Evolutionary conservation across 106 monocot genomes (phyloP).

Genomic region (Xerophyta viscosa): DNA sequence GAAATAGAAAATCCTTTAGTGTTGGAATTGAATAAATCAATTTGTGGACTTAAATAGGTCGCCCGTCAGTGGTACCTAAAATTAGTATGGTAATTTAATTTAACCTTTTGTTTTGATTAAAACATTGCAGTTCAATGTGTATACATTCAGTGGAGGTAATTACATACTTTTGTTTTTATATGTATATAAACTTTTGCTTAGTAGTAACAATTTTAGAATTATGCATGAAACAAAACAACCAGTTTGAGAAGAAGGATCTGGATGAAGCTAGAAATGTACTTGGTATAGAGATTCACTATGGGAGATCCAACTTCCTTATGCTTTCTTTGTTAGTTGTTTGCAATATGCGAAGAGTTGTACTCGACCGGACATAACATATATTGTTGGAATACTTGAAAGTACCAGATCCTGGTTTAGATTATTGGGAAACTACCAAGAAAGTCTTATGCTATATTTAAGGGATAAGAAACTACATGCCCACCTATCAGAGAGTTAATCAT

Average conservation of each 20-base stretch:
- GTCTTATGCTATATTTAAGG: background rate
- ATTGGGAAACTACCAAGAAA: background rate
- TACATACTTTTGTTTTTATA: slow-evolving; percentile 2
- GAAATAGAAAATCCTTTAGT: background rate
- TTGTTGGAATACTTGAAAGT: slow-evolving; percentile 1
- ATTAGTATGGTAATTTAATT: background rate
- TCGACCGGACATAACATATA: background rate
- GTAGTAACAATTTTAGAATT: background rate
- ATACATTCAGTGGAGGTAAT: background rate
- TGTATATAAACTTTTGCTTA: slow-evolving; percentile 2
- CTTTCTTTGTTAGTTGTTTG: background rate
- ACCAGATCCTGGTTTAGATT: background rate
- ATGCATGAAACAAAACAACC: background rate
- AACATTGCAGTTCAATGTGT: background rate
- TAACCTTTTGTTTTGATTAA: background rate
- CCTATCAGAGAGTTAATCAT: slow-evolving; percentile 1
- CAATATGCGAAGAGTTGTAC: background rate
- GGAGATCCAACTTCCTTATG: background rate
- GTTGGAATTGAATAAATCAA: background rate
- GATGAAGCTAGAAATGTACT: background rate
- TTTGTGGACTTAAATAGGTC: slow-evolving; percentile 1
- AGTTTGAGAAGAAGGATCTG: slow-evolving; percentile 1
- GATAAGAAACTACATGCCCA: background rate
- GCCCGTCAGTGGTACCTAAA: slow-evolving; percentile 1
- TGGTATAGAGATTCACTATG: background rate